Percentiles rank a stretch among this genome's conserved stretches.
Evolutionary conservation across 306 rosid genomes (phyloP).

Genomic region (Clitoria ternatea): DNA sequence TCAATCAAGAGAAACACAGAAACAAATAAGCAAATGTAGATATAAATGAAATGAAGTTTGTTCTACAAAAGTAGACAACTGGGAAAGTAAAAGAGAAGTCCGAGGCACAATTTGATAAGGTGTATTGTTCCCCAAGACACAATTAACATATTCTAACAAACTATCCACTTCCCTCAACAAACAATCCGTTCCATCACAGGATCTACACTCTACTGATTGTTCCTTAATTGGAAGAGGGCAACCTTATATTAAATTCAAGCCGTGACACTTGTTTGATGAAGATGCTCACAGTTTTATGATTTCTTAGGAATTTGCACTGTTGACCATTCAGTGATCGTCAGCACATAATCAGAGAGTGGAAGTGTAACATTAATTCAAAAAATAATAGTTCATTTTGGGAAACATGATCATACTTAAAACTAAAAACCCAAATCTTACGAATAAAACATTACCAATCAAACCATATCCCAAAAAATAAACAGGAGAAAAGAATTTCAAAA

Average conservation of each 20-base stretch:
- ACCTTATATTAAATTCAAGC: no score
- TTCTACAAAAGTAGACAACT: neutral
- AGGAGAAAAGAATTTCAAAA: neutral
- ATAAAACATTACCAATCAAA: neutral
- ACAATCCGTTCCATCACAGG: neutral
- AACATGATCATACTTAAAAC: neutral
- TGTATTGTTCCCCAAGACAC: neutral
- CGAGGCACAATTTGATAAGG: neutral
- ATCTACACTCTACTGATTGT: neutral
- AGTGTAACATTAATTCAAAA: no score
- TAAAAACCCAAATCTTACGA: neutral
- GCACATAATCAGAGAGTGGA: no score
- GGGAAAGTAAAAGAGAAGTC: neutral
- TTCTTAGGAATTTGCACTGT: no score
- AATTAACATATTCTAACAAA: neutral
- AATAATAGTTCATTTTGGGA: neutral
- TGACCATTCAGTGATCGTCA: no score
- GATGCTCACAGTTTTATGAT: no score
- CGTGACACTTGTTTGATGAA: no score
- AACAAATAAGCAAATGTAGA: neutral
- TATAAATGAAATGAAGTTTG: neutral
- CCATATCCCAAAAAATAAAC: neutral
- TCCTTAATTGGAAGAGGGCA: neutral
- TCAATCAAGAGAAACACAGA: slow-evolving; percentile 7
- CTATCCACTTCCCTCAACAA: neutral